These are phyloP conservation scores for Colletotrichum truncatum DNA, from an alignment of 2,329 filamentous ascomycete species.

Conservation along the genomic window DNA sequence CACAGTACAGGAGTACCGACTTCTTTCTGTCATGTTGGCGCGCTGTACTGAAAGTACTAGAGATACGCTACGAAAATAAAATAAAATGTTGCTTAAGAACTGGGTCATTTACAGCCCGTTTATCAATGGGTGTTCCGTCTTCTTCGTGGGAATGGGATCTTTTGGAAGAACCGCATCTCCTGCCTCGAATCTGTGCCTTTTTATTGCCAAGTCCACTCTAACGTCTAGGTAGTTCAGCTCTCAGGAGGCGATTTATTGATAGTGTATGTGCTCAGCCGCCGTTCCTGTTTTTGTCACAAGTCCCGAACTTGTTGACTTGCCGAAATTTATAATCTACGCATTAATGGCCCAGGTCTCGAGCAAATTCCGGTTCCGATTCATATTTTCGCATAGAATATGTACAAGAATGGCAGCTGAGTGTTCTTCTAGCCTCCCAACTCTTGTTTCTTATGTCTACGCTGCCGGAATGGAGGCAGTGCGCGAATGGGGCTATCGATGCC, in stretches of 20 bases:
- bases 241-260: neutral
- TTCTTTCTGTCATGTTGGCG: neutral
- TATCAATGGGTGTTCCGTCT: too few species aligned
- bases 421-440: too few species aligned
- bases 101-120: neutral
- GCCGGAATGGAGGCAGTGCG: too few species aligned
- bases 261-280: neutral
- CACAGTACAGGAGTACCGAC: neutral
- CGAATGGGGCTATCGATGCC: neutral
- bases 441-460: too few species aligned
- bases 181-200: neutral
- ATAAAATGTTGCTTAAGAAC: neutral
- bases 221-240: neutral
- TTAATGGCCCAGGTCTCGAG: neutral
- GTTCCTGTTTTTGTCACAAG: neutral
- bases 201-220: neutral
- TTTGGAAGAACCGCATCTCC: neutral
- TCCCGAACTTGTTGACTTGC: neutral
- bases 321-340: neutral
- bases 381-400: too few species aligned
- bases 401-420: too few species aligned
- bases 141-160: too few species aligned
- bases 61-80: neutral
- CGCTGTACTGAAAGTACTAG: neutral
- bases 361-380: neutral